These are phyloP conservation scores for Penicillium sp. DNA, from an alignment of 2,329 filamentous ascomycete species.

Conservation along the genomic window DNA sequence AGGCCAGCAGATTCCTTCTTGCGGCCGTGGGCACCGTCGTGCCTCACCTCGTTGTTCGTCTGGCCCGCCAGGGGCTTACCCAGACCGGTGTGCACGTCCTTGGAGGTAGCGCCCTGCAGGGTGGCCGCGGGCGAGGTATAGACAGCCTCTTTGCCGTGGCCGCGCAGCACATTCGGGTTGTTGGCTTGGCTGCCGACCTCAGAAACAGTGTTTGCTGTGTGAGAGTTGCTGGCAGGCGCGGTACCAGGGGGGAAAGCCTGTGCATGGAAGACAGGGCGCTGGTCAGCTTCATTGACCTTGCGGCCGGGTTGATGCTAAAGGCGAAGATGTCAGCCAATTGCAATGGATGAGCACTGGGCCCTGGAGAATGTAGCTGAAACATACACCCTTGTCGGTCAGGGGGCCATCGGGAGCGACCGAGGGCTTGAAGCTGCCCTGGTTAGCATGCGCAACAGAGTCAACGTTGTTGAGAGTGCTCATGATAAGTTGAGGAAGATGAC, in stretches of 20 bases:
- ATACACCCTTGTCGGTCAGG: constrained; percentile 54
- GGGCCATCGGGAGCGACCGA: constrained; percentile 53
- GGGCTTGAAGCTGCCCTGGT: constrained; percentile 57
- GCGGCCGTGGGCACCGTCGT: constrained; percentile 45
- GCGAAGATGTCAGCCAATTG: constrained; percentile 13
- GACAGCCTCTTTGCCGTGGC: constrained; percentile 42
- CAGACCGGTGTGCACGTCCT: constrained; percentile 53
- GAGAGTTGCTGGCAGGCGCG: constrained; percentile 56
- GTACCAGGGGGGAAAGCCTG: constrained; percentile 61
- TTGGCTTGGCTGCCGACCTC: constrained; percentile 41
- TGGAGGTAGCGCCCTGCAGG: constrained; percentile 52
- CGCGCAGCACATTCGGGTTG: constrained; percentile 40
- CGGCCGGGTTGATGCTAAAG: constrained; percentile 63
- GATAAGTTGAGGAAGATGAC: background rate
- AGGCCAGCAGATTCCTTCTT: constrained; percentile 45
- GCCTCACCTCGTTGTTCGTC: constrained; percentile 47
- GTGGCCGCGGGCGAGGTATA: constrained; percentile 48
- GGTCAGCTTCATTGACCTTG: constrained; percentile 53
- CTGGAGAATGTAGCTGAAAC: too few species aligned
- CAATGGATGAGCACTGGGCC: too few species aligned
- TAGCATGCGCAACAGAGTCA: constrained; percentile 50
- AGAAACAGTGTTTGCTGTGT: constrained; percentile 42
- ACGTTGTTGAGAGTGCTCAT: constrained; percentile 44
- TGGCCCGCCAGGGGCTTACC: constrained; percentile 53
- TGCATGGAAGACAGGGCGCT: constrained; percentile 63